These are phyloP conservation scores for Thraustochytrium striatum DNA, from an alignment of 352 stramenopile genomes.

Conservation along the genomic window DNA sequence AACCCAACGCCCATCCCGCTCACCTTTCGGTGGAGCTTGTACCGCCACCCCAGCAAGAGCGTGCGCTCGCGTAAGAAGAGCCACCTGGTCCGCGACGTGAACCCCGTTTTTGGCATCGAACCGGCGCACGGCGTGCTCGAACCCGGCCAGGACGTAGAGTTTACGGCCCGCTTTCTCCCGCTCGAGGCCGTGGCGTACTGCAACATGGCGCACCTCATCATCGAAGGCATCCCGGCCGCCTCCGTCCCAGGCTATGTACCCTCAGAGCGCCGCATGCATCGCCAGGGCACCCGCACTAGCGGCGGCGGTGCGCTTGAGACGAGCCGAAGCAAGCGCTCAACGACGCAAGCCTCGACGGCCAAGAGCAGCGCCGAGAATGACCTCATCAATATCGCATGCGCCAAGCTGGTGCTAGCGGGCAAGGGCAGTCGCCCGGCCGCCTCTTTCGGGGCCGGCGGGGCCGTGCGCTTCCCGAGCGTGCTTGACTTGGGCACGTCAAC, in stretches of 20 bases:
- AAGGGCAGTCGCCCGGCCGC: not conserved
- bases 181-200: not conserved
- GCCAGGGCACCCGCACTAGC: not conserved
- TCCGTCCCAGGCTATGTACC: conserved; percentile 2
- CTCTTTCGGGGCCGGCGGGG: not conserved
- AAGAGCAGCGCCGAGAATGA: not conserved
- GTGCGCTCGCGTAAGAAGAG: too few relatives aligned
- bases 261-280: too few relatives aligned
- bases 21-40: not conserved
- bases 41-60: too few relatives aligned
- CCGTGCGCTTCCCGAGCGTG: not conserved
- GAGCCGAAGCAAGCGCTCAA: not conserved
- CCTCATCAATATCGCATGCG: conserved; percentile 3
- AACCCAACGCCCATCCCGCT: conserved; percentile 41
- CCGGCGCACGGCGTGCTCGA: not conserved
- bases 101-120: not conserved
- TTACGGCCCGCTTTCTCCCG: conserved; percentile 5
- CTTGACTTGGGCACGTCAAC: not conserved
- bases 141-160: not conserved
- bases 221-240: conserved; percentile 9
- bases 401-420: not conserved
- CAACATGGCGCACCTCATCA: conserved; percentile 6
- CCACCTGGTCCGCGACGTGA: not conserved
- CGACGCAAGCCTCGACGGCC: not conserved
- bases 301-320: not conserved